Conservation (phyloP, 306 rosid genomes). For the Vicia sativa region DNA sequence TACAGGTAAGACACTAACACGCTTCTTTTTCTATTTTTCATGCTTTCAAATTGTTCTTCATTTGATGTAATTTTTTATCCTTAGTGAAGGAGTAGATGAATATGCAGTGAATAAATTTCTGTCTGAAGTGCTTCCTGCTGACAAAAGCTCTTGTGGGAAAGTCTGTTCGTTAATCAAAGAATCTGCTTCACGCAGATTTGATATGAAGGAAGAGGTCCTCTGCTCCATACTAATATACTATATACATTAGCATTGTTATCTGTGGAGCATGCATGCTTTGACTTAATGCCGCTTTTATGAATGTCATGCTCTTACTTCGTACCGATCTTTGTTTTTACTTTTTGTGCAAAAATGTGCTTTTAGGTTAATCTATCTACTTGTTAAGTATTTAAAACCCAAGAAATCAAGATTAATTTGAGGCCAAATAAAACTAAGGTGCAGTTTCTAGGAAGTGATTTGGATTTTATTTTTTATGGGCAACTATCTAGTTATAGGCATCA, state of each 20-base stretch:
- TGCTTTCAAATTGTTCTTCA: slow-evolving; percentile 20
- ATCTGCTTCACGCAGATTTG: slow-evolving; percentile 80
- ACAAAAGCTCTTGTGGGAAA: slow-evolving; percentile 59
- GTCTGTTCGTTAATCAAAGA: slow-evolving; percentile 72
- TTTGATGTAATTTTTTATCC: slow-evolving; percentile 37
- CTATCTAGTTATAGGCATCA: slow-evolving; percentile 4
- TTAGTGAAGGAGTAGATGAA: slow-evolving; percentile 93
- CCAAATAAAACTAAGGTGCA: slow-evolving; percentile 22
- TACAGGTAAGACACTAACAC: slow-evolving; percentile 54
- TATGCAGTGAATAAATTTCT: slow-evolving; percentile 81
- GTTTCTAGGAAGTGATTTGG: background rate
- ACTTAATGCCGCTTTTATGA: slow-evolving; percentile 2
- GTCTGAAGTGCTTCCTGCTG: slow-evolving; percentile 63
- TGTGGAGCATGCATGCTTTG: slow-evolving; percentile 23
- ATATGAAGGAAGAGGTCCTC: slow-evolving; percentile 93
- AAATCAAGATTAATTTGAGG: slow-evolving; percentile 21
- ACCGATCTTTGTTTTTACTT: slow-evolving; percentile 11
- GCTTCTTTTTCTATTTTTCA: slow-evolving; percentile 7
- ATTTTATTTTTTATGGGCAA: background rate
- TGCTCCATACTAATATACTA: slow-evolving; percentile 36
- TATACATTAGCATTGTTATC: slow-evolving; percentile 21
- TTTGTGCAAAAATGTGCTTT: slow-evolving; percentile 16
- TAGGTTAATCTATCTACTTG: slow-evolving; percentile 15
- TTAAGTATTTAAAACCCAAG: slow-evolving; percentile 16
- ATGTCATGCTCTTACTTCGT: background rate